A percentile compares a stretch with the other conserved stretches of the same genome.
These are phyloP conservation scores for Penicillium paneum DNA, from an alignment of 2,329 filamentous ascomycete genomes.

Conservation along the genomic window DNA sequence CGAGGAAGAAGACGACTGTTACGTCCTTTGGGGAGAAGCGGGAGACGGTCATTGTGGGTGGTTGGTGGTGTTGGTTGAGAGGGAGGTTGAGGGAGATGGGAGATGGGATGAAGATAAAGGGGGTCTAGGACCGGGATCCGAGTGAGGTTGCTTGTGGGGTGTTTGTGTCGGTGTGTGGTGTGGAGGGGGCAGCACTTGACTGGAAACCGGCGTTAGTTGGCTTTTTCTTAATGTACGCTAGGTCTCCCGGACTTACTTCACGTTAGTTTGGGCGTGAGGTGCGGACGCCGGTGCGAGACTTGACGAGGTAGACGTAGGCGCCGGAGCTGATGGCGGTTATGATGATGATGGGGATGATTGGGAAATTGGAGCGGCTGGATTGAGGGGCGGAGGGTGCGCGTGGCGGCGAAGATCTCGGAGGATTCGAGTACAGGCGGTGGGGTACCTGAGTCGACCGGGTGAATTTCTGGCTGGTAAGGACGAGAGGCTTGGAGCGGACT, in stretches of 20 bases:
- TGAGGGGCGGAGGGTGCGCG: constrained; percentile 23
- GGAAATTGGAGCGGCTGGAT: constrained; percentile 37
- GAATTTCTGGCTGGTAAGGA: constrained; percentile 1
- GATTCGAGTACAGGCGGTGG: constrained; percentile 20
- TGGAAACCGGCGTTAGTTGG: constrained; percentile 4
- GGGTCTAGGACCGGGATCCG: background rate
- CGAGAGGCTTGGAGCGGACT: constrained; percentile 16
- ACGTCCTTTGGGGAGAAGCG: constrained; percentile 76
- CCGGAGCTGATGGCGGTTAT: constrained; percentile 50
- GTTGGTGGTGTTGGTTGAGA: background rate
- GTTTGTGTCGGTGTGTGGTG: constrained; percentile 32
- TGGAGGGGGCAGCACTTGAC: constrained; percentile 28
- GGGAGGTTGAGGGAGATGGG: background rate
- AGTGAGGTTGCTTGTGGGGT: constrained; percentile 56
- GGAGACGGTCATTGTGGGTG: constrained; percentile 50
- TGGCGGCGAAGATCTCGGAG: constrained; percentile 12
- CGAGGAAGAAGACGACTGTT: constrained; percentile 94
- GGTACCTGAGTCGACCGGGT: constrained; percentile 14
- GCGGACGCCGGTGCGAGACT: constrained; percentile 39
- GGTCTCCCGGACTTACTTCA: background rate
- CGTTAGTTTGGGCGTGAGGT: constrained; percentile 10
- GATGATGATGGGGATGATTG: constrained; percentile 42
- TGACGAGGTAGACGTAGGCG: constrained; percentile 52
- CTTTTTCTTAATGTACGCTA: background rate
- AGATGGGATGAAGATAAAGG: background rate